Percentiles rank a stretch among this genome's conserved stretches.
Evolutionary conservation across 129 eudicot genomes (phyloP).

Genomic region (Mikania micrantha): DNA sequence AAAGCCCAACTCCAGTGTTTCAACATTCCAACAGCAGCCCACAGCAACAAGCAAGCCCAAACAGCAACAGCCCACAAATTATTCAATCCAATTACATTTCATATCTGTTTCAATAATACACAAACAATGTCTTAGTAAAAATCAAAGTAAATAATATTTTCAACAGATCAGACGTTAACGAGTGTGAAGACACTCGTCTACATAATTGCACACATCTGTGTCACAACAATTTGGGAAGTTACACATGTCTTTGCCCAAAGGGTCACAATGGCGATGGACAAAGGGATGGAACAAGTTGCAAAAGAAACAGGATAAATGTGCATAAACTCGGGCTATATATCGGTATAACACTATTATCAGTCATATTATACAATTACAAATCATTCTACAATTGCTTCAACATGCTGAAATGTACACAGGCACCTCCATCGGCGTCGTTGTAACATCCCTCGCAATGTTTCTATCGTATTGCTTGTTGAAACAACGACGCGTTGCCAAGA

Average conservation of each 20-base stretch:
- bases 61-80: too few relatives aligned
- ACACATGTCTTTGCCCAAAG: background rate
- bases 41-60: too few relatives aligned
- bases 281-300: background rate
- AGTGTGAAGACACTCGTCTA: background rate
- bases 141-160: too few relatives aligned
- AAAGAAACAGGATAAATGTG: background rate
- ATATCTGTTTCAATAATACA: too few relatives aligned
- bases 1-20: too few relatives aligned
- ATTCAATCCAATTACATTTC: too few relatives aligned
- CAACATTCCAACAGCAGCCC: too few relatives aligned
- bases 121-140: too few relatives aligned
- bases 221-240: background rate
- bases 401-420: conserved; percentile 5
- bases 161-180: conserved; percentile 11
- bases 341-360: background rate
- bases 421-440: conserved; percentile 5
- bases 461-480: conserved; percentile 5
- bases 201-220: conserved; percentile 1
- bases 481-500: conserved; percentile 13
- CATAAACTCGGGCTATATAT: conserved; percentile 17
- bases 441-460: conserved; percentile 13
- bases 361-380: background rate
- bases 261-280: conserved; percentile 14
- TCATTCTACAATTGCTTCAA: background rate